These are phyloP conservation scores for Heterococcus sp. DNA, from an alignment of 108 stramenopile species.

Conservation along the genomic window DNA sequence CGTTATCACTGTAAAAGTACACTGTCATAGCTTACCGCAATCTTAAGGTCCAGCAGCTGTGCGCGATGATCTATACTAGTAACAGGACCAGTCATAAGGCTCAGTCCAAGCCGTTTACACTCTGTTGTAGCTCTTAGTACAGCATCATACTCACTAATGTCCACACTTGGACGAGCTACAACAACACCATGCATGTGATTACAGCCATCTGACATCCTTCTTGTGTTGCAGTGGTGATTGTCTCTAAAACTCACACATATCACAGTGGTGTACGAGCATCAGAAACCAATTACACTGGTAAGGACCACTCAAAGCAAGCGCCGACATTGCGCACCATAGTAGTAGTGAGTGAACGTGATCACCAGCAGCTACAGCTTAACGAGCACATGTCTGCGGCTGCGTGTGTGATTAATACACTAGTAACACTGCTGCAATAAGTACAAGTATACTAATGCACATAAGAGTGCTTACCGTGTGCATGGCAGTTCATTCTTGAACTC, in stretches of 20 bases:
- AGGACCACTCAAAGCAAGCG: neutral
- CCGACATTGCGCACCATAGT: too few species aligned
- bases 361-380: neutral
- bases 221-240: conserved; percentile 9
- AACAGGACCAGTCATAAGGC: conserved; percentile 31
- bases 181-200: conserved; percentile 38
- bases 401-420: neutral
- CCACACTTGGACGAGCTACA: neutral
- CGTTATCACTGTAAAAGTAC: too few species aligned
- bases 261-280: neutral
- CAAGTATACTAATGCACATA: neutral
- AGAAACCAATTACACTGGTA: neutral
- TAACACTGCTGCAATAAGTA: neutral
- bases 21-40: too few species aligned
- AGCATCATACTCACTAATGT: conserved; percentile 15
- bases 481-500: neutral
- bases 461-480: neutral
- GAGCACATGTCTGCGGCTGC: neutral
- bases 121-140: conserved; percentile 2
- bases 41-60: conserved; percentile 9
- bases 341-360: too few species aligned
- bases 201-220: conserved; percentile 21
- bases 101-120: conserved; percentile 23
- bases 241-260: neutral
- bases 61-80: conserved; percentile 29